phyloP scores from a whole-genome alignment of 768 basidiomycete species.

The Russula foetens region DNA sequence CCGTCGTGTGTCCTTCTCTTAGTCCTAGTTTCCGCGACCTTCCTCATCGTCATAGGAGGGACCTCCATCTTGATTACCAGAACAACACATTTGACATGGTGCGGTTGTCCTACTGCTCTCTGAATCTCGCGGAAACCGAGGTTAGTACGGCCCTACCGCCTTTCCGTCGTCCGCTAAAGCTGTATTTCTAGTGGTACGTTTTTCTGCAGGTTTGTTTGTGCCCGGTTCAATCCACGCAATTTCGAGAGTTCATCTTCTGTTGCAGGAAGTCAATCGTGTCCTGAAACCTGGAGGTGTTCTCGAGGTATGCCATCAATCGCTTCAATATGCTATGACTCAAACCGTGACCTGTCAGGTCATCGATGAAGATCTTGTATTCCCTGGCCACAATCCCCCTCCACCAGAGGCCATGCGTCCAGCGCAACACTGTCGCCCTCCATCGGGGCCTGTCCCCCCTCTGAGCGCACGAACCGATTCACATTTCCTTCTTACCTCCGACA shows the following conservation, averaged over 20 bases:
- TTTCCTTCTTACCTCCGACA: background rate
- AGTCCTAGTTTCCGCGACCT: background rate
- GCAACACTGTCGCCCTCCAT: background rate
- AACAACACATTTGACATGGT: constrained; percentile 18
- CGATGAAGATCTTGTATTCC: constrained; percentile 70
- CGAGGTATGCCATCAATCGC: constrained; percentile 41
- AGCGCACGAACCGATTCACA: background rate
- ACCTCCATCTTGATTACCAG: background rate
- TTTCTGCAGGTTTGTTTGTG: constrained; percentile 10
- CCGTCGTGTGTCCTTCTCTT: constrained; percentile 3
- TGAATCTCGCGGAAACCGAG: constrained; percentile 17
- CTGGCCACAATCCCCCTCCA: constrained; percentile 29
- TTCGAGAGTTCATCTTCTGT: constrained; percentile 13
- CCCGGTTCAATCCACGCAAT: background rate
- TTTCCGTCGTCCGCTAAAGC: background rate
- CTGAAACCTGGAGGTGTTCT: constrained; percentile 53
- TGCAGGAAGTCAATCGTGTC: constrained; percentile 59
- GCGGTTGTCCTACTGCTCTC: constrained; percentile 14
- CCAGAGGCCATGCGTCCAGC: background rate
- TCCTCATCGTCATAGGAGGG: background rate
- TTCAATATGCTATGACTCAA: background rate
- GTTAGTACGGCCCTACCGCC: background rate
- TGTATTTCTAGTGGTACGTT: constrained; percentile 11
- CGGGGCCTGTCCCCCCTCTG: background rate
- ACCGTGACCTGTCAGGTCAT: constrained; percentile 39